Base-by-base conservation (phyloP, 148 eudicot genomes). In the Rhododendron ovatum region DNA sequence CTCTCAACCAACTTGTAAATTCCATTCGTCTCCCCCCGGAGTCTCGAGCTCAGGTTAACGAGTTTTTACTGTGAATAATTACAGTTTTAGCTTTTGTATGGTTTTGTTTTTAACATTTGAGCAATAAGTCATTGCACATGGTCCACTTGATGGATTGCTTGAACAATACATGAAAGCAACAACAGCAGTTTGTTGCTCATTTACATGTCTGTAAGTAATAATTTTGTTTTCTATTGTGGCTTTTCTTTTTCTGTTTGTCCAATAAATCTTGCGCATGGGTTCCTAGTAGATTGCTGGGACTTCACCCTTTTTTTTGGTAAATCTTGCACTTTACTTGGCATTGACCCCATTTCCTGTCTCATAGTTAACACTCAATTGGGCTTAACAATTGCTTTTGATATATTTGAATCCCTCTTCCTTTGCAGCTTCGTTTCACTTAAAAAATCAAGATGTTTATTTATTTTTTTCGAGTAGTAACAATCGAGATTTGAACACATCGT, bases 41-140 rank as follows among this genome's bases (percentile, higher is more conserved):
- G 3, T 71, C 33, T 33, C 41, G 0, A 71, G 33, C 39, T 59
- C 77, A 30, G 74, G 35, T 87, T 30, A 78, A 65, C 71, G 86
- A 47, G 86, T 53, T 80, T 41, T 88, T 78, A 78, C 43, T 77
- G 91, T 86, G 88, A 84, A 88, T 88, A 88, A 84, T 55, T 65
- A 84, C 51, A 14, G 77, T 33, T 26, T 80, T 48, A 85, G 80
- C 48, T 78, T 30, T 57, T 30, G 17, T 69, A 69, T 69, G 75
- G 33, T 69, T 69, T 69, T 69, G 30, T 12, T 28, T 69, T 69
- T 67, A 11, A 13, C 33, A 12, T 69, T 69, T 69, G 37, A 33
- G 39, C 39, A 87, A 74, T 88, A 86, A 82, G 61, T 75, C 59
- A 30, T 67, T 30, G 76, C 76, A 71, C 39, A 33, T 33, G 76